Percentiles rank a stretch among this genome's conserved stretches.
Conservation (phyloP, 106 monocot species). For the Dendrobium chrysotoxum region DNA sequence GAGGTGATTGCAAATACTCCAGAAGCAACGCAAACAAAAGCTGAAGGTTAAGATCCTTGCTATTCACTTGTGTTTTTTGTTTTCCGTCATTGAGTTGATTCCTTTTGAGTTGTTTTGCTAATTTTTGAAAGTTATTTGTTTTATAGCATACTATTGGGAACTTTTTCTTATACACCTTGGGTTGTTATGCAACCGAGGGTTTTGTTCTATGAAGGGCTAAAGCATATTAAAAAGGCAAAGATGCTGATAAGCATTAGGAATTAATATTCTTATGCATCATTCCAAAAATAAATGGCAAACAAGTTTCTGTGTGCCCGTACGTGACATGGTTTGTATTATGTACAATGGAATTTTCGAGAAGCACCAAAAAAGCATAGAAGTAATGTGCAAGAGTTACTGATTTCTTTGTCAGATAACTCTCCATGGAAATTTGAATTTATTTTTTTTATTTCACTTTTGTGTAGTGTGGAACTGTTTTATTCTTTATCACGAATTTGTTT, state of each 20-base stretch:
- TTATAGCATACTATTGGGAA: not conserved
- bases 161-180: not conserved
- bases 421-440: not conserved
- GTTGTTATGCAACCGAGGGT: not conserved
- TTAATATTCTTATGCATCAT: not conserved
- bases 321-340: not conserved
- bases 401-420: not conserved
- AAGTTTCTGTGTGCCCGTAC: not conserved
- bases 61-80: not conserved
- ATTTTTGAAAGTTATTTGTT: conserved; percentile 5
- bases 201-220: not conserved
- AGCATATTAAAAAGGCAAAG: not conserved
- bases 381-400: not conserved
- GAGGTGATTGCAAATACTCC: conserved; percentile 15
- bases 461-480: not conserved
- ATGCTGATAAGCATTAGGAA: not conserved
- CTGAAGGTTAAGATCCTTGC: conserved; percentile 32
- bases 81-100: not conserved
- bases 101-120: not conserved
- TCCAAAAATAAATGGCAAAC: not conserved
- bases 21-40: conserved; percentile 23
- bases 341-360: not conserved
- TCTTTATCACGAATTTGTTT: not conserved
- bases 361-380: not conserved
- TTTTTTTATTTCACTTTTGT: not conserved